Conservation (phyloP, 192 early-diverging fungal species). For the Cetraspora pellucida region DNA sequence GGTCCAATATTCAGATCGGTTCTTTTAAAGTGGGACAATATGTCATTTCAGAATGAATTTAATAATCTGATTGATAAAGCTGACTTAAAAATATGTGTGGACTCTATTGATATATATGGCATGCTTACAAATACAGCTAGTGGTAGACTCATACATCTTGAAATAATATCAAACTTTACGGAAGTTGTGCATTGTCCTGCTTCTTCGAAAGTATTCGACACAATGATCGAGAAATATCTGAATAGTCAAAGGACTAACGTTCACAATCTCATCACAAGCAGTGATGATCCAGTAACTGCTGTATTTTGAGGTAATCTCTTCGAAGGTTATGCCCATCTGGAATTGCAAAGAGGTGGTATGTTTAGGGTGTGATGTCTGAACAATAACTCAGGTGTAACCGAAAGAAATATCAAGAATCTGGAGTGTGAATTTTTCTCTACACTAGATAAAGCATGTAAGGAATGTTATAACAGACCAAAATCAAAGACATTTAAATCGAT, state of each 20-base stretch:
- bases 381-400: background rate
- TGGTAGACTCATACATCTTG: conserved; percentile 2
- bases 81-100: conserved; percentile 2
- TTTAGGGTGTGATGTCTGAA: background rate
- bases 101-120: background rate
- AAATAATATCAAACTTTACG: background rate
- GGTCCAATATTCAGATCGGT: background rate
- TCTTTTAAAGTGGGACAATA: conserved; percentile 22
- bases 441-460: background rate
- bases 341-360: background rate
- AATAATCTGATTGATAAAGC: background rate
- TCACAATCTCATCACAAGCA: conserved; percentile 8
- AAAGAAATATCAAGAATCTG: background rate
- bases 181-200: background rate
- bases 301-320: conserved; percentile 6
- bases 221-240: background rate
- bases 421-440: conserved; percentile 1
- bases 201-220: background rate
- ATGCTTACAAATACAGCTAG: background rate
- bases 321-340: conserved; percentile 2
- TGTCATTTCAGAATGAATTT: background rate
- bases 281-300: background rate
- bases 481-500: conserved; percentile 11
- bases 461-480: conserved; percentile 18
- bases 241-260: background rate